Evolutionary conservation across 495 filamentous ascomycete genomes (phyloP), one percentile per base, ranked within the genome.

Genomic region (Lophium mytilinum): DNA sequence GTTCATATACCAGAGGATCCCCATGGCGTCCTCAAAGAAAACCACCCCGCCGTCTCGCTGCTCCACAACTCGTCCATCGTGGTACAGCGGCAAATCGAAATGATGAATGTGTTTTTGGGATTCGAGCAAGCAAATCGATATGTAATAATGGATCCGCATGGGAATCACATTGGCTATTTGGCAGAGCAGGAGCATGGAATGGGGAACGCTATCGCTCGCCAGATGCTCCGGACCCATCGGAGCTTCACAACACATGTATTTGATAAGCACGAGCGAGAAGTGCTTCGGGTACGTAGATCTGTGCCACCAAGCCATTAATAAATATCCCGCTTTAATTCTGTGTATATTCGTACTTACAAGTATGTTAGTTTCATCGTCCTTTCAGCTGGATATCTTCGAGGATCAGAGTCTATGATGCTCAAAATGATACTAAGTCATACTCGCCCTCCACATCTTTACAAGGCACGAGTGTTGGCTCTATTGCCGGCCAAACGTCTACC

Each of bases 101-200:
- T 87, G 62, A 84, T 86, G 78, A 87, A 86, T 69, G 75, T 88
- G 8, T 74, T 88, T 71, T 69, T 86, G 71, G 83, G 84, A 0
- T 88, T 86, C 57, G 84, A 88, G 69, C 84, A 88, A 68, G 83
- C 84, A 14, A 87, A 88, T 58, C 80, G 78, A 65, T 88, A 88
- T 63, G 76, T 85, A 30, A 85, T 88, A 49, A 80, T 86, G 78
- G 80, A 86, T 73, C 81, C 80, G n/a, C 71, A 79, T 34, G 84
- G 84, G 7, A 80, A 81, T 34, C 83, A 85, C 57, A 74, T 88
- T 48, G 84, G 84, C 14, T 87, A 83, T 60, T 80, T 88, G 69
- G 83, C 83, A 19, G 84, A 88, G 66, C 78, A 79, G 60, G 84
- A 86, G 51, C 75, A 77, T 52, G 81, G 84, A 0, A 71, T 87